A percentile compares a stretch with the other conserved stretches of the same genome.
Conservation (phyloP, 169 alveolate genomes). For the Eimeria falciformis region DNA sequence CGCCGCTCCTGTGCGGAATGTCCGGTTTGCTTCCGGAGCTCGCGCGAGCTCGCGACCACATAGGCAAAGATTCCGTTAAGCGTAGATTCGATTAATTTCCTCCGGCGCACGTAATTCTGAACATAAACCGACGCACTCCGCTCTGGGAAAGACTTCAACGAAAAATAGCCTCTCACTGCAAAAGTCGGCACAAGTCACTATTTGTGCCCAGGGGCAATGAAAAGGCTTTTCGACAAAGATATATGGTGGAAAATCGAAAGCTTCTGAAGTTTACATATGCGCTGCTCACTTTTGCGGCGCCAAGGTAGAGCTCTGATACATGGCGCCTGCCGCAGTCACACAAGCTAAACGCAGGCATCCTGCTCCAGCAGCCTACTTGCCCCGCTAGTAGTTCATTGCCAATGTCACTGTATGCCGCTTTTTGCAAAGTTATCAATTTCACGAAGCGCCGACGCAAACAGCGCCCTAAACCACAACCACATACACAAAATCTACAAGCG, state of each 20-base stretch:
- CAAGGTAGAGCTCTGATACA: not conserved
- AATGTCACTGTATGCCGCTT: not conserved
- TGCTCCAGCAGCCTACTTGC: conserved; percentile 12
- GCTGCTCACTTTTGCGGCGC: conserved; percentile 9
- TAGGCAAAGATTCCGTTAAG: not conserved
- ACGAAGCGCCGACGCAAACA: not conserved
- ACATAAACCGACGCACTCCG: not conserved
- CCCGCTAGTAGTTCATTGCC: not conserved
- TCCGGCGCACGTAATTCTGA: not conserved
- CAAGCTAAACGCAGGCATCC: not conserved
- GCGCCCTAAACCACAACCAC: conserved; percentile 3
- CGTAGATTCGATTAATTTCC: not conserved
- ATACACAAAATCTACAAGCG: not conserved
- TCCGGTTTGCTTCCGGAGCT: conserved; percentile 1
- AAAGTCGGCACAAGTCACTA: too few relatives aligned
- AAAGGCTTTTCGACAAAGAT: not conserved
- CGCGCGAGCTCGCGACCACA: not conserved
- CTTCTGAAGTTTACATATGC: not conserved
- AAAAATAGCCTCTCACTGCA: too few relatives aligned
- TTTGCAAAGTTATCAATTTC: not conserved
- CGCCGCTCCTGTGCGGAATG: conserved; percentile 14
- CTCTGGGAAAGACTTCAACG: not conserved
- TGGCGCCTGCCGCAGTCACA: conserved; percentile 32
- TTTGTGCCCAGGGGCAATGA: too few relatives aligned
- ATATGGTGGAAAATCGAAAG: not conserved